Evolutionary conservation across 2,329 filamentous ascomycete genomes (phyloP), one percentile per base, ranked within the genome.

Genomic region (Lasiodiplodia sp.): DNA sequence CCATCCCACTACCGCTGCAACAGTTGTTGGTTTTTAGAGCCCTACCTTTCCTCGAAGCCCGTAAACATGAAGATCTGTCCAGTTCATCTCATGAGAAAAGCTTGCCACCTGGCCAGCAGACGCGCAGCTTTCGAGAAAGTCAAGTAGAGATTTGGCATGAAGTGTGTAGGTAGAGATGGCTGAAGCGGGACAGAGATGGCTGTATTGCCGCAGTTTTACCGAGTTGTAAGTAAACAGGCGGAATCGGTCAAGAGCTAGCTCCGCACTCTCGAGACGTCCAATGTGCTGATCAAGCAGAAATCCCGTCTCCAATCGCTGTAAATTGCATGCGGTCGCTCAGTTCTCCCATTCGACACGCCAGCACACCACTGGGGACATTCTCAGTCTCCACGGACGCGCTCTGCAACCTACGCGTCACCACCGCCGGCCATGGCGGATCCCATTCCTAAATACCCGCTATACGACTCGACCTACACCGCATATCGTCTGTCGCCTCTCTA

Each of bases 401-500:
- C 37, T 3, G 38, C 56, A 4, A 40, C 38, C 55, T 21, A 47
- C 60, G 60, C 60, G 60, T 52, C 60, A 53, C 47, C 47, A 38
- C 31, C 44, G 28, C 10, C 40, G 55, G 23, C 53, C 64, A 79
- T 79, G 78, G 75, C 74, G 68, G 75, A 77, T 67, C 58, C 60
- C 28, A 76, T 78, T 44, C 76, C 77, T 8, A 73, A 75, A 21
- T 81, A 82, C 67, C 82, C 84, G 12, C 78, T 87, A 49, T 84
- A 86, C 72, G 82, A 84, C 72, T 82, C 82, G n/a, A 86, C 84
- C 34, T 87, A 84, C 81, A 83, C 78, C n/a, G 76, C 85, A 63
- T 84, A 86, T 73, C 84, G 85, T 71, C 75, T 86, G 10, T 86
- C 85, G 4, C 85, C 85, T n/a, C 80, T 87, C 49, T 82, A 86